A percentile compares a stretch with the other conserved stretches of the same genome.
Evolutionary conservation across 345 rosid species (phyloP).

Genomic region (Citrus cavaleriei): DNA sequence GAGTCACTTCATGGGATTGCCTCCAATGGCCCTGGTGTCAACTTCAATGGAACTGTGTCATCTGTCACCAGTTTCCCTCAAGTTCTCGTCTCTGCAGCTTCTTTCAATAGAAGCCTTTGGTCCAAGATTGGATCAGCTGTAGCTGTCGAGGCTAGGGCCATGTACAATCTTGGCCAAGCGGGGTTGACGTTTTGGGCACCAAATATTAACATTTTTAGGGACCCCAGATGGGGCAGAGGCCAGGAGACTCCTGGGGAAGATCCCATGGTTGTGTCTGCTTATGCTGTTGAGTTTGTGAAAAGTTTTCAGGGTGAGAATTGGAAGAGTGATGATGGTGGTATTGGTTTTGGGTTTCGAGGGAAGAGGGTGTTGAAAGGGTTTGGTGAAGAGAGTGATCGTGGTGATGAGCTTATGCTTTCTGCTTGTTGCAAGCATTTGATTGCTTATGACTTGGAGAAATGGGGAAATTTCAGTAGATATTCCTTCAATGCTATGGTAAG

Average conservation of each 20-base stretch:
- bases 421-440: constrained; percentile 94
- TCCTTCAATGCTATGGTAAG: constrained; percentile 85
- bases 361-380: constrained; percentile 28
- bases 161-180: constrained; percentile 82
- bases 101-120: constrained; percentile 84
- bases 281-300: constrained; percentile 62
- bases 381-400: constrained; percentile 31
- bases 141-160: constrained; percentile 74
- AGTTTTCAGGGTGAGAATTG: constrained; percentile 60
- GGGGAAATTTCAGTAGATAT: constrained; percentile 74
- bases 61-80: constrained; percentile 88
- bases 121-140: constrained; percentile 61
- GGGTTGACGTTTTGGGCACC: constrained; percentile 98
- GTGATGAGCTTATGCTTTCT: constrained; percentile 64
- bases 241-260: constrained; percentile 98
- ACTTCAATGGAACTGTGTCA: constrained; percentile 60
- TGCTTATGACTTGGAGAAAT: constrained; percentile 90
- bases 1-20: constrained; percentile 92
- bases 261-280: constrained; percentile 74
- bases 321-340: constrained; percentile 18
- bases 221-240: constrained; percentile 98
- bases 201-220: constrained; percentile 75
- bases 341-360: constrained; percentile 16
- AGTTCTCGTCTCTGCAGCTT: constrained; percentile 61
- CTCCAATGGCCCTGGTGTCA: constrained; percentile 79